A percentile compares a stretch with the other conserved stretches of the same genome.
Evolutionary conservation across 352 stramenopile species (phyloP).

Genomic region (Poterioochromonas sp.): DNA sequence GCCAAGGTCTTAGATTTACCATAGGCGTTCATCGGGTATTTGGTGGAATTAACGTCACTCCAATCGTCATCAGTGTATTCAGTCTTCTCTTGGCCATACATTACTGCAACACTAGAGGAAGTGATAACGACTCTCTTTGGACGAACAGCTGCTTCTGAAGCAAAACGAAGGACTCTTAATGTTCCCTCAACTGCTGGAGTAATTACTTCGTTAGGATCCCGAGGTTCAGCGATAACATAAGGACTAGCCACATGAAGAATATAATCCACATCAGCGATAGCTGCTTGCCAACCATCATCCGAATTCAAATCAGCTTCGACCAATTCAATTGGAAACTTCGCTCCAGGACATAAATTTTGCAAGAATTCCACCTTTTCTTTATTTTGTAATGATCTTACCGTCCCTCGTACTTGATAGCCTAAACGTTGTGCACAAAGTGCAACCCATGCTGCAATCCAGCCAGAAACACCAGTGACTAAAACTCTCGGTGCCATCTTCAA

Average conservation of each 20-base stretch:
- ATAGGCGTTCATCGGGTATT: not conserved
- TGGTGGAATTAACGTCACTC: not conserved
- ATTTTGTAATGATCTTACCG: not conserved
- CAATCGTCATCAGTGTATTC: conserved; percentile 13
- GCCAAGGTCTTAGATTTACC: not conserved
- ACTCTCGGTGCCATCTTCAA: not conserved
- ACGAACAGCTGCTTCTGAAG: not conserved
- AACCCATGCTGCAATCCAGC: not conserved
- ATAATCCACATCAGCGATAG: not conserved
- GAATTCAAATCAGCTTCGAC: conserved; percentile 9
- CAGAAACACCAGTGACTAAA: conserved; percentile 11
- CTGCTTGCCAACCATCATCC: not conserved
- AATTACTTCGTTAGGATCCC: conserved; percentile 19
- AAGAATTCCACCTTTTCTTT: not conserved
- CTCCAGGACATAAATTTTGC: not conserved
- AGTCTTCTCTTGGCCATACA: not conserved
- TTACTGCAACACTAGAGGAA: not conserved
- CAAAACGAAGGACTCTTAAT: not conserved
- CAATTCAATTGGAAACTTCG: not conserved
- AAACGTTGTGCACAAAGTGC: too few relatives aligned
- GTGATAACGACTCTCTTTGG: not conserved
- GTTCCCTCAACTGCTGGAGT: conserved; percentile 18
- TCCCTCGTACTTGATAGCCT: conserved; percentile 23
- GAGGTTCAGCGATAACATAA: not conserved
- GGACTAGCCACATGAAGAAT: conserved; percentile 21